These are phyloP conservation scores for Leccinellum albellum DNA, from an alignment of 768 basidiomycete genomes.

Conservation along the genomic window DNA sequence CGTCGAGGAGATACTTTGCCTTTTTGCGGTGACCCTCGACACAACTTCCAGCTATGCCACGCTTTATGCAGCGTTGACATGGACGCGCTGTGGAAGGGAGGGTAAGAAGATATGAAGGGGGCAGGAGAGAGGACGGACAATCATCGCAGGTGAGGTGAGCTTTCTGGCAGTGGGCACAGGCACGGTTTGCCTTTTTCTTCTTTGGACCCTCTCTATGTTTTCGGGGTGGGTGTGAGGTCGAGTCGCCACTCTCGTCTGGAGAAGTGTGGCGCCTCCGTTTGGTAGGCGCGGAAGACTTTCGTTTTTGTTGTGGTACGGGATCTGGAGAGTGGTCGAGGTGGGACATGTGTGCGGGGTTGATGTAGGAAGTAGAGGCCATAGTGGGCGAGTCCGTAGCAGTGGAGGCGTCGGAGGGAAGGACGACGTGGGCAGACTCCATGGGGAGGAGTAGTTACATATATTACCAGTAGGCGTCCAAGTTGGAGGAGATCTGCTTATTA, in stretches of 20 bases:
- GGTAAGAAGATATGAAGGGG: slow-evolving; percentile 9
- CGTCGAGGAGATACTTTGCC: slow-evolving; percentile 94
- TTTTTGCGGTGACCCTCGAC: slow-evolving; percentile 96
- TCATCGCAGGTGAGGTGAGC: slow-evolving; percentile 99
- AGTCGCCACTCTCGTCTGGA: slow-evolving; percentile 53
- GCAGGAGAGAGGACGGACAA: slow-evolving; percentile 50
- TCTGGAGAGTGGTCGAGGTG: slow-evolving; percentile 27
- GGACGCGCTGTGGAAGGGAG: slow-evolving; percentile 69
- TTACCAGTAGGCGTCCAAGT: neutral
- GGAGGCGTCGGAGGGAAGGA: neutral
- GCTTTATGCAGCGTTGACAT: slow-evolving; percentile 93
- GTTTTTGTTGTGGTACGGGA: slow-evolving; percentile 20
- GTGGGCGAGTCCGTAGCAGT: neutral
- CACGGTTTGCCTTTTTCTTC: slow-evolving; percentile 93
- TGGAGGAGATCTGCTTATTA: slow-evolving; percentile 18
- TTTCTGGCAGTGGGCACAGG: slow-evolving; percentile 95
- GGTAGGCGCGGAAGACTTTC: slow-evolving; percentile 38
- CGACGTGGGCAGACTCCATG: slow-evolving; percentile 7
- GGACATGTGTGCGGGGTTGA: slow-evolving; percentile 42
- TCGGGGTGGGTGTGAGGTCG: slow-evolving; percentile 39
- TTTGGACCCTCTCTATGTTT: slow-evolving; percentile 74
- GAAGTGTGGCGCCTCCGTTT: slow-evolving; percentile 66
- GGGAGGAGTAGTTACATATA: slow-evolving; percentile 11
- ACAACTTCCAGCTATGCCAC: slow-evolving; percentile 83
- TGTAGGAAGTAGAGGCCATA: slow-evolving; percentile 30